Evolutionary conservation across 2,329 filamentous ascomycete genomes (phyloP).

Genomic region (Neofusicoccum sp.): DNA sequence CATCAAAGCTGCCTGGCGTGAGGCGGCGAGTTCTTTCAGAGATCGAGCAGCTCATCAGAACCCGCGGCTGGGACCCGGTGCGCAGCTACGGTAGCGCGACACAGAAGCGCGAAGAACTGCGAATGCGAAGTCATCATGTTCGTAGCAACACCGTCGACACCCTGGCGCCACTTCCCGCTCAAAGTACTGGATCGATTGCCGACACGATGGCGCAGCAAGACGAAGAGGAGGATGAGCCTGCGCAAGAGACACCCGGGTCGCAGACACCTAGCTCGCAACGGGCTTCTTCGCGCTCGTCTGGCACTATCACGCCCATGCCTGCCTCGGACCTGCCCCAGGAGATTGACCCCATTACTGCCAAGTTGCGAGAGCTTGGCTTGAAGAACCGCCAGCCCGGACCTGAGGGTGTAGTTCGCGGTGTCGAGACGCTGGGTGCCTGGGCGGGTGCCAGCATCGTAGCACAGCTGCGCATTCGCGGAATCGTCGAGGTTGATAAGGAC

Average conservation of each 20-base stretch:
- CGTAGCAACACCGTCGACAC: slow-evolving; percentile 11
- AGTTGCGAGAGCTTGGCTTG: slow-evolving; percentile 52
- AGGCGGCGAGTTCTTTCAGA: slow-evolving; percentile 76
- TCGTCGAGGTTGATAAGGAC: slow-evolving; percentile 70
- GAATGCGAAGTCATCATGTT: slow-evolving; percentile 16
- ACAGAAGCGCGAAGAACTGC: slow-evolving; percentile 23
- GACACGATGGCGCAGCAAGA: slow-evolving; percentile 1
- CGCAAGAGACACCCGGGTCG: background rate
- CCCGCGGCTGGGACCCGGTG: slow-evolving; percentile 75
- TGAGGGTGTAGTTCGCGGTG: slow-evolving; percentile 61
- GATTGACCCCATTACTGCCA: slow-evolving; percentile 58
- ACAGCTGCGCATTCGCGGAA: slow-evolving; percentile 65
- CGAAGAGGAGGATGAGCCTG: background rate
- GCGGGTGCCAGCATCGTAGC: slow-evolving; percentile 69
- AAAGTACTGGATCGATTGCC: background rate
- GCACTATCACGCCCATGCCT: slow-evolving; percentile 19
- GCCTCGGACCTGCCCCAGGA: slow-evolving; percentile 50
- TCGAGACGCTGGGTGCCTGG: slow-evolving; percentile 73
- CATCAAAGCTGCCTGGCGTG: slow-evolving; percentile 74
- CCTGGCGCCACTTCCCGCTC: background rate
- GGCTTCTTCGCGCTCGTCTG: slow-evolving; percentile 15
- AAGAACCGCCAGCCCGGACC: slow-evolving; percentile 42
- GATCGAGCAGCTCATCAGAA: slow-evolving; percentile 63
- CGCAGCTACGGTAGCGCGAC: slow-evolving; percentile 64
- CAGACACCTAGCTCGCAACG: background rate